Conservation (phyloP, 805 yeast species). For the Tetrapisispora taiwanensis region DNA sequence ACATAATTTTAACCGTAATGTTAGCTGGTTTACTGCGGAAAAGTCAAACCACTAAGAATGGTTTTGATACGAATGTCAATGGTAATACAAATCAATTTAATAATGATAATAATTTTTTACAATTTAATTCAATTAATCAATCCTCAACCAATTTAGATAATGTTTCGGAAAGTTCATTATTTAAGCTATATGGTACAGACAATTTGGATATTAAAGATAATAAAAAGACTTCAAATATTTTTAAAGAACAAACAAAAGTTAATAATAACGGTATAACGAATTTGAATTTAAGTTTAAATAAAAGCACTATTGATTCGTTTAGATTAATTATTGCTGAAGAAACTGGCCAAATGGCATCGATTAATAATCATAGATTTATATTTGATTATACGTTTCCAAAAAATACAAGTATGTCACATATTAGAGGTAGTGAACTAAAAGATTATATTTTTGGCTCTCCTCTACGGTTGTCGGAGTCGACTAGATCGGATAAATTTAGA, state of each 20-base stretch:
- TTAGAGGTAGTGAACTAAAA: constrained; percentile 27
- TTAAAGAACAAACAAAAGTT: neutral
- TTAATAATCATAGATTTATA: constrained; percentile 27
- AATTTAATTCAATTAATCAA: neutral
- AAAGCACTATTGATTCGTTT: constrained; percentile 8
- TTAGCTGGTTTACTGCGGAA: constrained; percentile 2
- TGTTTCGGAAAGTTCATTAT: constrained; percentile 22
- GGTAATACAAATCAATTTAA: neutral
- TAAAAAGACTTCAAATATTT: neutral
- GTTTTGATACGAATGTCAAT: neutral
- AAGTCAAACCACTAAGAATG: neutral
- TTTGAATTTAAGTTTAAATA: neutral
- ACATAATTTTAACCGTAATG: too few species aligned
- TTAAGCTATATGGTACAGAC: constrained; percentile 21
- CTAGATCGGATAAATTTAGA: constrained; percentile 23
- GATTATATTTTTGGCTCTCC: constrained; percentile 35
- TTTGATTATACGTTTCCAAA: constrained; percentile 27
- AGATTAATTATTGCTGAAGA: constrained; percentile 31
- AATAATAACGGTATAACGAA: neutral
- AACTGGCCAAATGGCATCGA: constrained; percentile 29
- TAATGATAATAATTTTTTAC: neutral
- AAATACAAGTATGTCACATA: constrained; percentile 17
- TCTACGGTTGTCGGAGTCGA: constrained; percentile 24
- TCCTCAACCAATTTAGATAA: constrained; percentile 12
- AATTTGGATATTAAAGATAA: constrained; percentile 2